phyloP scores from a whole-genome alignment of 2,329 filamentous ascomycete genomes.

The Hypoxylon sp. region DNA sequence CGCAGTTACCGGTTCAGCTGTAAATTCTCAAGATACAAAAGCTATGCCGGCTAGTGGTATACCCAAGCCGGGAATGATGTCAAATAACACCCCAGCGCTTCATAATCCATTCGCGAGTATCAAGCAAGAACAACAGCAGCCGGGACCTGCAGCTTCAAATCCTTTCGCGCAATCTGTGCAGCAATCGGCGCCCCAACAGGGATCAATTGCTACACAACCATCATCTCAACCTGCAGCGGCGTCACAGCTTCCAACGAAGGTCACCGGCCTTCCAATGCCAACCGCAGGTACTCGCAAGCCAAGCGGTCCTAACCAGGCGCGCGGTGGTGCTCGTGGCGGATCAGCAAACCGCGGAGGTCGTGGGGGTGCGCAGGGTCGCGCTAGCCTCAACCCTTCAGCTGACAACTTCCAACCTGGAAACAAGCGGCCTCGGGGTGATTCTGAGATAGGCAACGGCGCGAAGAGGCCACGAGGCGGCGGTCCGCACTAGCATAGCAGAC shows the following conservation, averaged over 20 bases:
- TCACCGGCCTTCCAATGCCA: constrained; percentile 57
- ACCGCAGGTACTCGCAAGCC: constrained; percentile 54
- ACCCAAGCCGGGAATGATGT: constrained; percentile 43
- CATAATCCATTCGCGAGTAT: constrained; percentile 46
- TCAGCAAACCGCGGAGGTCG: constrained; percentile 59
- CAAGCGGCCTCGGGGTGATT: constrained; percentile 69
- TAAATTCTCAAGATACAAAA: constrained; percentile 36
- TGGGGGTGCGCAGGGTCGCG: constrained; percentile 55
- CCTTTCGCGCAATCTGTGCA: constrained; percentile 46
- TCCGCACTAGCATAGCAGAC: constrained; percentile 36
- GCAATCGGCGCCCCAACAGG: constrained; percentile 34
- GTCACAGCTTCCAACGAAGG: constrained; percentile 55
- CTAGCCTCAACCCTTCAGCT: constrained; percentile 64
- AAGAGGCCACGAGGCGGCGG: constrained; percentile 58
- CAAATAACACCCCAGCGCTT: constrained; percentile 27
- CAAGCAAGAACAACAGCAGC: constrained; percentile 34
- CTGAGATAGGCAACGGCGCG: constrained; percentile 56
- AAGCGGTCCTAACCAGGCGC: constrained; percentile 50
- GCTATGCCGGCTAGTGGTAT: constrained; percentile 35
- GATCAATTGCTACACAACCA: constrained; percentile 36
- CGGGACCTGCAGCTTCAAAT: constrained; percentile 34
- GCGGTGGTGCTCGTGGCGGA: constrained; percentile 54
- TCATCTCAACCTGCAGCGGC: constrained; percentile 32
- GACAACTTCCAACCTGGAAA: constrained; percentile 69
- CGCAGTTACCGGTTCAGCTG: constrained; percentile 11